A percentile compares a stretch with the other conserved stretches of the same genome.
Evolutionary conservation across 768 basidiomycete species (phyloP).

Genomic region (Nidula microcarpa): DNA sequence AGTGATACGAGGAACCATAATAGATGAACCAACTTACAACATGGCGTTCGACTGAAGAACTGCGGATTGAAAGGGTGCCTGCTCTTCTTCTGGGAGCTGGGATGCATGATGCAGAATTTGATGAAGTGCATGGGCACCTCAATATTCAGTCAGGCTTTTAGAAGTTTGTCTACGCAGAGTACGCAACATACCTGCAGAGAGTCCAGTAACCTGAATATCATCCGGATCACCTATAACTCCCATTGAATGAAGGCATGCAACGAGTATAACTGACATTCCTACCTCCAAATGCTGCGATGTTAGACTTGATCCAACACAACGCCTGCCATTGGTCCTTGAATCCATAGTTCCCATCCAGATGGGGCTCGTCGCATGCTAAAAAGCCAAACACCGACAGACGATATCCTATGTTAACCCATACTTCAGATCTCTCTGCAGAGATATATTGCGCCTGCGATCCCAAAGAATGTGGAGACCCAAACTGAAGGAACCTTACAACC

Average conservation of each 20-base stretch:
- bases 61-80: constrained; percentile 66
- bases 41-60: constrained; percentile 75
- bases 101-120: constrained; percentile 72
- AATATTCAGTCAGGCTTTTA: background rate
- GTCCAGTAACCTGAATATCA: constrained; percentile 59
- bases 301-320: constrained; percentile 66
- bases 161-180: too few relatives aligned
- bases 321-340: constrained; percentile 86
- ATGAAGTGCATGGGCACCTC: constrained; percentile 73
- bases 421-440: constrained; percentile 58
- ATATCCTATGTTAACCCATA: constrained; percentile 78
- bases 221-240: constrained; percentile 47
- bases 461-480: constrained; percentile 68
- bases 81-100: constrained; percentile 48
- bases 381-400: constrained; percentile 77
- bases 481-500: constrained; percentile 63
- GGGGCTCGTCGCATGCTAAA: constrained; percentile 60
- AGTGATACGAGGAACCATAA: too few relatives aligned
- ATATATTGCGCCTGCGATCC: constrained; percentile 64
- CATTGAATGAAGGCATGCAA: background rate
- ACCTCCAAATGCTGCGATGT: constrained; percentile 72
- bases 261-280: constrained; percentile 3
- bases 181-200: constrained; percentile 60
- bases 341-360: constrained; percentile 70
- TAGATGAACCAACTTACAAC: constrained; percentile 35